Conservation (phyloP, 495 filamentous ascomycete species). For the Chaetomium tenue region DNA sequence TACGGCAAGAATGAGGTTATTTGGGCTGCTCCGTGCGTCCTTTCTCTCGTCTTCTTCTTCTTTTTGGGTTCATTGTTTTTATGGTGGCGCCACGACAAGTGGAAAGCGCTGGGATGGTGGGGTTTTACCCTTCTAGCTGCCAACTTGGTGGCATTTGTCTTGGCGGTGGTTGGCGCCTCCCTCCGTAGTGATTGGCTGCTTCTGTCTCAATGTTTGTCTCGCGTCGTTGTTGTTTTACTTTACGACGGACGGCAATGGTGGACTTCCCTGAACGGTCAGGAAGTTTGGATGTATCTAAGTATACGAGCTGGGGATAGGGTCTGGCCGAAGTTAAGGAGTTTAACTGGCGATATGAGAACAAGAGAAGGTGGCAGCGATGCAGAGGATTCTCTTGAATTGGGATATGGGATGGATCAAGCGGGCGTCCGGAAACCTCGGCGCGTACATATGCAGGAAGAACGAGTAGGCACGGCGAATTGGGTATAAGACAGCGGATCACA, state of each 20-base stretch:
- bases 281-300: neutral
- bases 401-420: neutral
- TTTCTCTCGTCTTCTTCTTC: neutral
- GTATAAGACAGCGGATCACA: conserved; percentile 3
- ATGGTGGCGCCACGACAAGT: neutral
- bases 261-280: neutral
- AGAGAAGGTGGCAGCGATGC: conserved; percentile 1
- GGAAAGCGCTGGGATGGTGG: neutral
- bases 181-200: neutral
- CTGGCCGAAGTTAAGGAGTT: no score
- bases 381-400: neutral
- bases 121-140: neutral
- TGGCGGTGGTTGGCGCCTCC: neutral
- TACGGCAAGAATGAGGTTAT: neutral
- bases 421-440: neutral
- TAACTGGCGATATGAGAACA: neutral
- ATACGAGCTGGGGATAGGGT: neutral
- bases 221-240: neutral
- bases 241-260: neutral
- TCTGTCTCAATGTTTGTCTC: conserved; percentile 4
- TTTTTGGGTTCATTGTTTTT: neutral
- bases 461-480: neutral
- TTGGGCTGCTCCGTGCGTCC: neutral
- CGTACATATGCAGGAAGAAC: neutral
- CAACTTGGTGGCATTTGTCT: conserved; percentile 7